Evolutionary conservation across 192 early-diverging fungal species (phyloP), one percentile per base, ranked within the genome.

Genomic region (Coemansia sp.): DNA sequence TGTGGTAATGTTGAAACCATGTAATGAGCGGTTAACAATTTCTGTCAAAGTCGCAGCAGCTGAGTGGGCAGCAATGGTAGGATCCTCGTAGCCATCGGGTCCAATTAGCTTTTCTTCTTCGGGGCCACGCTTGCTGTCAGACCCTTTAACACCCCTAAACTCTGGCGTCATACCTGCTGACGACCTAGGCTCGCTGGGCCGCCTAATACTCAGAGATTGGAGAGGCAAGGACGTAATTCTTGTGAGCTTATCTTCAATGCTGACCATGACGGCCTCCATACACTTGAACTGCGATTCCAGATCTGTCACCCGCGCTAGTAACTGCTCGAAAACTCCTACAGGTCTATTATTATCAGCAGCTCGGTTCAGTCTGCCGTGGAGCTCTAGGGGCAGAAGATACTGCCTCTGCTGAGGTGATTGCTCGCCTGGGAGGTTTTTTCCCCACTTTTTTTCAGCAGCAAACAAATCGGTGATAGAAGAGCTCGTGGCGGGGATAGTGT

Each of bases 221-320:
- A 61, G 49, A 22, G 65, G 38, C 5, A 50, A 21, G 27, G 58
- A 32, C 5, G 58, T 54, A 51, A 62, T 25, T 16, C 65, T 65
- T 4, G 65, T 57, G 34, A 78, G 62, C 56, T 67, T 62, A 25
- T 73, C 67, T 22, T 70, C 61, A n/a, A 79, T 55, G 57, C 61
- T 63, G 22, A 47, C 58, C 61, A 79, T 59, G 14, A 79, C 27
- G 4, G 71, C 71, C 58, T 79, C 71, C 64, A 73, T 62, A 21
- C 71, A 73, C 5, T 61, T 67, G 25, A 79, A 73, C 31, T 64
- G 71, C 2, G 71, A 54, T 54, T 79, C 76, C 0, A 79, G 71
- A 18, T 70, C 71, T 3, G 67, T 59, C 5, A 79, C 67, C 7
- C 76, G 49, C 2, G 64, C 54, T 9, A 70, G 22, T 27, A 79